These are phyloP conservation scores for Fusarium cicatricum DNA, from an alignment of 2,329 filamentous ascomycete species.

Conservation along the genomic window DNA sequence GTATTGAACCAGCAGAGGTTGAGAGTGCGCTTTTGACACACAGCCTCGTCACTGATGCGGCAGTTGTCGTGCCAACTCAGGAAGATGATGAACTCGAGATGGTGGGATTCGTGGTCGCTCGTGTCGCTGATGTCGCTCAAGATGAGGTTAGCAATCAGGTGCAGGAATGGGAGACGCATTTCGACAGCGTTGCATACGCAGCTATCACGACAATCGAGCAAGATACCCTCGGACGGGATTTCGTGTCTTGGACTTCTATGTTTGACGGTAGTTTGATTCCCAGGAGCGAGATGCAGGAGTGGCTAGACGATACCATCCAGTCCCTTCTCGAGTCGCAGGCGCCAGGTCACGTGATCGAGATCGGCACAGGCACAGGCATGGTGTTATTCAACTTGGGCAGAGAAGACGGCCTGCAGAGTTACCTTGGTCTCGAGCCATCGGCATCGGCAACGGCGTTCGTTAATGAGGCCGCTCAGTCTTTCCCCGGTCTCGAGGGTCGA, in stretches of 20 bases:
- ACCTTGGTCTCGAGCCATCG: constrained; percentile 43
- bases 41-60: no score
- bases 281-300: constrained; percentile 44
- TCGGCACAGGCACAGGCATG: constrained; percentile 46
- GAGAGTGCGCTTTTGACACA: no score
- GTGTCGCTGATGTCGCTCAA: not conserved
- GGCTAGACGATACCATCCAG: constrained; percentile 45
- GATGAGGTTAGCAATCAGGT: constrained; percentile 22
- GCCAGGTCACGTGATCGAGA: constrained; percentile 37
- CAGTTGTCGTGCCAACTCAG: no score
- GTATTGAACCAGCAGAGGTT: no score
- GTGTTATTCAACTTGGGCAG: constrained; percentile 44
- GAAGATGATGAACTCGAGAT: no score
- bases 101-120: no score
- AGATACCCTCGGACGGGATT: constrained; percentile 43
- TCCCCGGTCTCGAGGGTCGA: constrained; percentile 25
- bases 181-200: constrained; percentile 26
- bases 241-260: constrained; percentile 46
- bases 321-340: constrained; percentile 25
- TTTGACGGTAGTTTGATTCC: constrained; percentile 43
- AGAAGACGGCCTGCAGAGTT: constrained; percentile 29
- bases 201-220: constrained; percentile 20
- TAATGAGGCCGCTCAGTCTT: constrained; percentile 10
- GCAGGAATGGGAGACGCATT: constrained; percentile 27
- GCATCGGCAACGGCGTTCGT: constrained; percentile 32